Base-by-base conservation (phyloP, 768 basidiomycete genomes). In the Symmetrospora coprosmae region DNA sequence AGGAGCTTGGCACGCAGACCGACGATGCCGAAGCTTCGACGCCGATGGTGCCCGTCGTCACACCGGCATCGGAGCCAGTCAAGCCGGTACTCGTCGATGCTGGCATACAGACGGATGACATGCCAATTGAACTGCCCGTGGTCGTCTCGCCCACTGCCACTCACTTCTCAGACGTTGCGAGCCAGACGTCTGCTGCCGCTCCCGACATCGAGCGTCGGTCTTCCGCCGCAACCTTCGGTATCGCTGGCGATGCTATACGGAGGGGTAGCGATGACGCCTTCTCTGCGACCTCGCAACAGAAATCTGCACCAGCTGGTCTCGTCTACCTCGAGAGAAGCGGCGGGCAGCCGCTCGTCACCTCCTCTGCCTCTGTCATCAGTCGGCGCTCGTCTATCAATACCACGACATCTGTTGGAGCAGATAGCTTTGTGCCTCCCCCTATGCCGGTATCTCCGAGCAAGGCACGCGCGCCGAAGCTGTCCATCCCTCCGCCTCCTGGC, bases 401-500 rank as follows among this genome's bases (percentile, higher is more conserved):
- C 14, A n/a, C 43, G 30, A 31, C 46, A 23, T 31, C 19, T 8
- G 21, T 21, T 19, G 43, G 19, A 7, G 9, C 43, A 25, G 27
- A 7, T 19, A 46, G 21, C 37, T n/a, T 21, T 21, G 14, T 33
- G 19, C n/a, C 51, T 30, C 23, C 51, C 21, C 33, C 39, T 16
- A 19, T 14, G 25, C 50, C 50, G 2, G 27, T 33, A 5, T 28
- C 37, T 9, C 60, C 60, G n/a, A 28, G 28, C 60, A 61, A 48
- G 34, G 31, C 39, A 25, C 47, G 46, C 17, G 33, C 47, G 16
- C 63, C 63, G 6, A 58, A 51, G 23, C 28, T 64, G n/a, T 40
- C 63, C 2, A 62, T 64, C 19, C 63, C 63, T 3, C 63, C 63
- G 19, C 63, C 63, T 14, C 63, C 63, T 4, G 31, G 25, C 13